Evolutionary conservation across 192 early-diverging fungal genomes (phyloP), one percentile per base, ranked within the genome.

Genomic region (Gonapodya sp.): DNA sequence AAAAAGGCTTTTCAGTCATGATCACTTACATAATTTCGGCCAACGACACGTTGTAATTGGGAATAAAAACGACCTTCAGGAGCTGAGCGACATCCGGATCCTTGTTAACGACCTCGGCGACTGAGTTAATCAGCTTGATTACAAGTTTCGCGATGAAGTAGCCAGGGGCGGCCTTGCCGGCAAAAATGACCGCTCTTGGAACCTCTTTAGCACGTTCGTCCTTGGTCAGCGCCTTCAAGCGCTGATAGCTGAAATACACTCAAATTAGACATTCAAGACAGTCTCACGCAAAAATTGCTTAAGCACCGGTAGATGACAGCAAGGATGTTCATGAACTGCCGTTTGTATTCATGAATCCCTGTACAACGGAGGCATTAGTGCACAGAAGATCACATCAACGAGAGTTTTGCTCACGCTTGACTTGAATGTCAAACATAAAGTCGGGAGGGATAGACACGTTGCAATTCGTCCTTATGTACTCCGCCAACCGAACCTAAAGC

Each of bases 291-390:
- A n/a, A n/a, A n/a, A n/a, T n/a, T n/a, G n/a, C 8, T 64, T 64
- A 64, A 8, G 89, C 98, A 99, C 81, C 95, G 95, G 86, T 98
- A 91, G 84, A 99, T 98, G 37, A 98, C 96, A 78, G 90, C 88
- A 31, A 98, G 85, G 81, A 99, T 97, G 87, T 99, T 99, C 94
- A 99, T 95, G 85, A 96, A 96, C 90, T 99, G 97, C 81, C 97
- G 94, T 89, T 99, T 98, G 88, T 98, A 99, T 88, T 98, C 97
- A 86, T 99, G 97, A 82, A 98, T 94, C 87, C 97, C 94, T 89
- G 97, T 99, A 24, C 32, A 30, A 35, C 36, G 36, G 73, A 0
- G 34, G 30, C 80, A 30, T 84, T 36, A 31, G 78, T 14, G n/a
- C 31, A 35, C 16, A 83, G 18, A 2, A 1, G 34, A 0, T 79